A percentile compares a stretch with the other conserved stretches of the same genome.
phyloP scores from a whole-genome alignment of 441 rosid species.

The Pelargonium citronellum region DNA sequence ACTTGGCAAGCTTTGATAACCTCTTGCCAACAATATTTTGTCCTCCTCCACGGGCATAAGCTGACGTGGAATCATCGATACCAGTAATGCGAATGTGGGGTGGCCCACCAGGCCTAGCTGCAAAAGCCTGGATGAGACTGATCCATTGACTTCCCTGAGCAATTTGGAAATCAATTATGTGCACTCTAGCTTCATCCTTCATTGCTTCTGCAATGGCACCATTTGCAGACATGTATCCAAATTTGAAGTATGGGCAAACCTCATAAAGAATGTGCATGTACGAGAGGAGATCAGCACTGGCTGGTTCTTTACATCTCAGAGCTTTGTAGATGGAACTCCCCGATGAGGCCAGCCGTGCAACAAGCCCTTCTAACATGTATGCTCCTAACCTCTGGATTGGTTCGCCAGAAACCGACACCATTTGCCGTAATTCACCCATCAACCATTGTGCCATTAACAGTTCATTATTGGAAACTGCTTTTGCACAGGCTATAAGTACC shows the following conservation, averaged over 20 bases:
- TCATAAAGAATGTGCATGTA: slow-evolving; percentile 79
- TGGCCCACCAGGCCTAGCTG: slow-evolving; percentile 64
- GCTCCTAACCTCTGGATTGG: slow-evolving; percentile 83
- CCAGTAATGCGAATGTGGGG: slow-evolving; percentile 79
- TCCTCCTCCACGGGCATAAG: slow-evolving; percentile 80
- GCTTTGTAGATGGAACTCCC: slow-evolving; percentile 33
- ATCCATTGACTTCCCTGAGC: slow-evolving; percentile 85
- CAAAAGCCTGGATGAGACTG: slow-evolving; percentile 79
- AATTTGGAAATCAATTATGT: slow-evolving; percentile 73
- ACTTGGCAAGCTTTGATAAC: slow-evolving; percentile 52
- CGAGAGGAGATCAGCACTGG: slow-evolving; percentile 59
- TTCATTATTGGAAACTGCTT: slow-evolving; percentile 69
- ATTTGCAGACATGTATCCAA: slow-evolving; percentile 85
- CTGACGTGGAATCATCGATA: slow-evolving; percentile 58
- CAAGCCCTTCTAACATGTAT: slow-evolving; percentile 75
- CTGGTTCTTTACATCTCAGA: slow-evolving; percentile 57
- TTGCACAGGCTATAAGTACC: slow-evolving; percentile 63
- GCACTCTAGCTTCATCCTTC: slow-evolving; percentile 73
- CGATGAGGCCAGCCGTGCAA: slow-evolving; percentile 63
- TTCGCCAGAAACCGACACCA: slow-evolving; percentile 82
- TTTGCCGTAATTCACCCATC: slow-evolving; percentile 54
- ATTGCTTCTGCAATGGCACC: slow-evolving; percentile 91
- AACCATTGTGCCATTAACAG: slow-evolving; percentile 52
- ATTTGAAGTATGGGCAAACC: slow-evolving; percentile 80
- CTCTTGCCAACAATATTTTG: slow-evolving; percentile 54